Base-by-base conservation (phyloP, 352 stramenopile genomes). In the Phytopythium ostracodes region DNA sequence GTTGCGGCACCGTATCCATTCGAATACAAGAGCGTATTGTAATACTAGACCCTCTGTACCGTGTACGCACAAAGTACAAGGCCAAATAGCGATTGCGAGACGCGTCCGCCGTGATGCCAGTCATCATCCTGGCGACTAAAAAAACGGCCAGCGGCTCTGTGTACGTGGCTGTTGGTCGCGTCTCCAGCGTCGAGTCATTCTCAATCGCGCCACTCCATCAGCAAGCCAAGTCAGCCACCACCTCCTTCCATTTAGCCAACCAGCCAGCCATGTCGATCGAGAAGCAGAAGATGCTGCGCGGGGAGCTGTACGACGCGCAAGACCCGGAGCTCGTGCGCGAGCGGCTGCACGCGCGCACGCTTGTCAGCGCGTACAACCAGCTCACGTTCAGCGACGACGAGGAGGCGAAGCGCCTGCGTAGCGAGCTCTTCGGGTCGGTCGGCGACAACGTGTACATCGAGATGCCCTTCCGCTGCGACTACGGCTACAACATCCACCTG, bases 391-490 rank as follows among this genome's bases (percentile, higher is more conserved):
- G 65, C 18, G 68, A 72, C 49, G 75, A 59, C 7, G 54, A 62
- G 4, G 71, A 77, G 29, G 61, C 71, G 0, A 53, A 63, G 8
- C 67, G 53, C 2, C 36, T 83, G 12, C 47, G 87, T 29, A 52
- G 50, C 4, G 63, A 87, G 53, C 62, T 89, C 4, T 58, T 91
- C 1, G 81, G 81, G 0, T 64, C 75, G 9, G 65, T 72, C 38
- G 81, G 79, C 14, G 27, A 72, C 1, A 56, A 77, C 40, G 72
- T 79, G 50, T 65, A 75, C 42, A 82, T 97, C 49, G 84, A 96
- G 74, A 74, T 87, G 63, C 88, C 84, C 6, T 96, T 97, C 68
- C 78, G 89, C 56, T 90, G 84, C 62, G 90, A 97, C 75, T 97
- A 96, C 70, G 90, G 90, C 31, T 85, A 64, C 67, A 92, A 96